These are phyloP conservation scores for Lepidium didymum DNA, from an alignment of 345 rosid species.

Conservation along the genomic window DNA sequence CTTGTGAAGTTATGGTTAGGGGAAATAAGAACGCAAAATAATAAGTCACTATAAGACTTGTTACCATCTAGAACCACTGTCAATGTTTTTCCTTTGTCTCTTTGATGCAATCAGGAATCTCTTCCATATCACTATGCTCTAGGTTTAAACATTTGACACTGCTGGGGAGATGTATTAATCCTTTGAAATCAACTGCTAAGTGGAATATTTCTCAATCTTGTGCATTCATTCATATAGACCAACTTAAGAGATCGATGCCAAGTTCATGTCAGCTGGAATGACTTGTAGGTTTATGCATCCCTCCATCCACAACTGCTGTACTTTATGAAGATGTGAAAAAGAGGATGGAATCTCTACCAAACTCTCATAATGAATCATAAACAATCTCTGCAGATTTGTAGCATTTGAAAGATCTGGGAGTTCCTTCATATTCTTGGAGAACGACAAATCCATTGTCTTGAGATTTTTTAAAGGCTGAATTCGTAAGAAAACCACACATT, in stretches of 20 bases:
- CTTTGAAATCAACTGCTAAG: neutral
- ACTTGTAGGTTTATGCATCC: slow-evolving; percentile 1
- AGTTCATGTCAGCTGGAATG: slow-evolving; percentile 1
- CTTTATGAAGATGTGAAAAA: neutral
- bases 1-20: too few species aligned
- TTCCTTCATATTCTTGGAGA: neutral
- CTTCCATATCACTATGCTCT: neutral
- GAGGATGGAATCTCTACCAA: neutral
- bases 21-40: too few species aligned
- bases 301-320: neutral
- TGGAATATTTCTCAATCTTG: slow-evolving; percentile 7
- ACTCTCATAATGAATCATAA: too few species aligned
- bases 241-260: neutral
- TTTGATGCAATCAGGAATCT: neutral
- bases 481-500: neutral
- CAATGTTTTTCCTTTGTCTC: neutral
- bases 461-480: slow-evolving; percentile 5
- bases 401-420: slow-evolving; percentile 11
- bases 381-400: too few species aligned
- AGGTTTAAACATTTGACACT: neutral
- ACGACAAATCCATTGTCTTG: neutral
- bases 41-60: neutral
- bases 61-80: neutral
- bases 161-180: neutral
- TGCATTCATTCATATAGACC: slow-evolving; percentile 1